Percentiles rank a stretch among this genome's conserved stretches.
phyloP scores from a whole-genome alignment of 805 yeast species.

The Cyberlindnera mississippiensis region DNA sequence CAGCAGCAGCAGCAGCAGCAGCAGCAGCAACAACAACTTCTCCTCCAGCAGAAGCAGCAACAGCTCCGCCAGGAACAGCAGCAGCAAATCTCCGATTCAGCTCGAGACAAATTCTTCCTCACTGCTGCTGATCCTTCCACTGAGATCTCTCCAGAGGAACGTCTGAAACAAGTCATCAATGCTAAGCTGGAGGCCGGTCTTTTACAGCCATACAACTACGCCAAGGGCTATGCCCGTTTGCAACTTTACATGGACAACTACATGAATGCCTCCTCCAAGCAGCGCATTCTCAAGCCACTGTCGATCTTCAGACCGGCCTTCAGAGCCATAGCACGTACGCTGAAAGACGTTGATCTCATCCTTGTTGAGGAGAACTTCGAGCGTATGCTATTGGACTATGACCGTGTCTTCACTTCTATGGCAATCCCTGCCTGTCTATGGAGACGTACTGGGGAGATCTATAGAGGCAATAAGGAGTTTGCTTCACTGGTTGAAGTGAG shows the following conservation, averaged over 20 bases:
- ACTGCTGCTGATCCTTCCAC: constrained; percentile 98
- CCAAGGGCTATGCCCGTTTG: constrained; percentile 85
- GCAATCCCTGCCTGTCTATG: constrained; percentile 97
- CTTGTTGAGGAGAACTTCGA: constrained; percentile 93
- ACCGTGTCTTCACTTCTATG: constrained; percentile 93
- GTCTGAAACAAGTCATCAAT: constrained; percentile 87
- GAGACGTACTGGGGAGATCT: constrained; percentile 96
- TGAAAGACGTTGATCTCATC: constrained; percentile 87
- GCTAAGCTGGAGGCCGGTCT: constrained; percentile 94
- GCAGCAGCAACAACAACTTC: constrained; percentile 8
- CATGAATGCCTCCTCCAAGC: constrained; percentile 80
- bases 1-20: constrained; percentile 13
- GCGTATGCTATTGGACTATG: constrained; percentile 88
- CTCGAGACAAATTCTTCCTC: constrained; percentile 86
- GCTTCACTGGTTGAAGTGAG: constrained; percentile 87
- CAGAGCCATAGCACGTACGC: constrained; percentile 83
- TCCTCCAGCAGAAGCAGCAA: constrained; percentile 13
- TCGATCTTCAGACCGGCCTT: constrained; percentile 89
- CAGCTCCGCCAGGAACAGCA: constrained; percentile 14
- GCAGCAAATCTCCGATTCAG: constrained; percentile 51
- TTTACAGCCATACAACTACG: constrained; percentile 88
- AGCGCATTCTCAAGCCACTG: constrained; percentile 80
- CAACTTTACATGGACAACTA: constrained; percentile 90
- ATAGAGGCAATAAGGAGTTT: constrained; percentile 92
- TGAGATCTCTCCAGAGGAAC: constrained; percentile 89